Percentiles rank a stretch among this genome's conserved stretches.
Conservation (phyloP, 805 yeast genomes). For the Candida ovalis region DNA sequence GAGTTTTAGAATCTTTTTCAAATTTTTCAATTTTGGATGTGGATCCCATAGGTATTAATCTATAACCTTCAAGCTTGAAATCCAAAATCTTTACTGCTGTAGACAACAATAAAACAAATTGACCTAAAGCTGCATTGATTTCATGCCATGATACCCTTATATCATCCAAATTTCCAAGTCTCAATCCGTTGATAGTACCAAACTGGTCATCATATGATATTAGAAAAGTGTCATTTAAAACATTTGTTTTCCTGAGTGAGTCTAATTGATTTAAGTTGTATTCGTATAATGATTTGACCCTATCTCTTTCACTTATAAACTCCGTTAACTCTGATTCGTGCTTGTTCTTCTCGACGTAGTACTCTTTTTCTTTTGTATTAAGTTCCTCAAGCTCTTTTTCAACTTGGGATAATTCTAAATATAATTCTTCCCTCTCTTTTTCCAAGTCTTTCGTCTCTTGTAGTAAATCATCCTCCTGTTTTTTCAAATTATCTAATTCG, state of each 20-base stretch:
- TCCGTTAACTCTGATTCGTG: constrained; percentile 49
- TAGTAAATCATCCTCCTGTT: constrained; percentile 35
- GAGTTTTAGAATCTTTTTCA: constrained; percentile 34
- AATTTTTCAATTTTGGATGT: constrained; percentile 68
- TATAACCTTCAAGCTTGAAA: constrained; percentile 54
- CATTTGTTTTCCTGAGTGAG: constrained; percentile 68
- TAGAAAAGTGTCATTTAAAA: constrained; percentile 76
- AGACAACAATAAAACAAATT: constrained; percentile 62
- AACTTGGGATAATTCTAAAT: constrained; percentile 43
- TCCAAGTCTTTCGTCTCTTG: constrained; percentile 42
- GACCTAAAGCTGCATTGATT: constrained; percentile 89
- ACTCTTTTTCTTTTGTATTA: constrained; percentile 41
- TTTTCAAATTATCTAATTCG: constrained; percentile 44
- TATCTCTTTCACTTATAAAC: constrained; percentile 53
- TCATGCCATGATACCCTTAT: constrained; percentile 82
- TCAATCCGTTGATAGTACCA: constrained; percentile 81
- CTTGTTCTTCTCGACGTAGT: constrained; percentile 49
- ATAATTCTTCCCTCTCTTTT: constrained; percentile 39
- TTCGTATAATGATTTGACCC: constrained; percentile 60
- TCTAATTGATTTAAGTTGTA: constrained; percentile 64
- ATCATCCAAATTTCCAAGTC: constrained; percentile 67
- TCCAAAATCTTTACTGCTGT: constrained; percentile 59
- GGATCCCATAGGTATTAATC: constrained; percentile 78
- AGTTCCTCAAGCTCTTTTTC: constrained; percentile 36
- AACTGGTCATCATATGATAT: constrained; percentile 82